Evolutionary conservation across 208 protist genomes (phyloP).

Genomic region (Crithidia thermophila): DNA sequence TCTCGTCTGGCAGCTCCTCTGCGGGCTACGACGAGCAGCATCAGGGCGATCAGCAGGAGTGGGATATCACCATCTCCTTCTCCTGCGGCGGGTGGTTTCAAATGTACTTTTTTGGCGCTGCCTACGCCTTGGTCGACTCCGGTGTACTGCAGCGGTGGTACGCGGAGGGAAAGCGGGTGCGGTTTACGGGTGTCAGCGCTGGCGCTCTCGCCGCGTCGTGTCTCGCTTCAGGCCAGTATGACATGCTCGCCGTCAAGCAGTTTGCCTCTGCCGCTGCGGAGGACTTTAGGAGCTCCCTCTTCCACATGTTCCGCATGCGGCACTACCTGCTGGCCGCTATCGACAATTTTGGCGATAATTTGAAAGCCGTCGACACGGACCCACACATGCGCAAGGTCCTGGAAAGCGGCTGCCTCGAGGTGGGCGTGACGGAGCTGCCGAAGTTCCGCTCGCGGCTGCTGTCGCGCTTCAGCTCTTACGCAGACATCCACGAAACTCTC

Average conservation of each 20-base stretch:
- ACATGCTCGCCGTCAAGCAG: conserved; percentile 50
- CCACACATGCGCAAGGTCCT: conserved; percentile 23
- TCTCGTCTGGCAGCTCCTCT: conserved; percentile 5
- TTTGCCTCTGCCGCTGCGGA: conserved; percentile 33
- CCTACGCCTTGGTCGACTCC: conserved; percentile 67
- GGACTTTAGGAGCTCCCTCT: conserved; percentile 54
- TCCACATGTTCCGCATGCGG: conserved; percentile 46
- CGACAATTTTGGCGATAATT: conserved; percentile 41
- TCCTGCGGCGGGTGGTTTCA: conserved; percentile 81
- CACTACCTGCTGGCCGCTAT: conserved; percentile 50
- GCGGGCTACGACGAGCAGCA: neutral
- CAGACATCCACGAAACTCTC: conserved; percentile 55
- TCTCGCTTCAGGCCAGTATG: conserved; percentile 47
- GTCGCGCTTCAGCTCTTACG: conserved; percentile 46
- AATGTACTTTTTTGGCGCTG: conserved; percentile 81
- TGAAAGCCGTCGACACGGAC: conserved; percentile 49
- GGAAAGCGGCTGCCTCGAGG: conserved; percentile 62
- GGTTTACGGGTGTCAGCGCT: conserved; percentile 66
- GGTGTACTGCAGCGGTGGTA: conserved; percentile 54
- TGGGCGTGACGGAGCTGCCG: conserved; percentile 73
- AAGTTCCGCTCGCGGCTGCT: conserved; percentile 44
- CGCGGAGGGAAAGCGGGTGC: conserved; percentile 58
- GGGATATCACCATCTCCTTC: conserved; percentile 75
- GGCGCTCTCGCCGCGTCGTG: conserved; percentile 54
- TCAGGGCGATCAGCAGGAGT: conserved; percentile 10